Base-by-base conservation (phyloP, 116 monocot genomes). In the Posidonia oceanica region DNA sequence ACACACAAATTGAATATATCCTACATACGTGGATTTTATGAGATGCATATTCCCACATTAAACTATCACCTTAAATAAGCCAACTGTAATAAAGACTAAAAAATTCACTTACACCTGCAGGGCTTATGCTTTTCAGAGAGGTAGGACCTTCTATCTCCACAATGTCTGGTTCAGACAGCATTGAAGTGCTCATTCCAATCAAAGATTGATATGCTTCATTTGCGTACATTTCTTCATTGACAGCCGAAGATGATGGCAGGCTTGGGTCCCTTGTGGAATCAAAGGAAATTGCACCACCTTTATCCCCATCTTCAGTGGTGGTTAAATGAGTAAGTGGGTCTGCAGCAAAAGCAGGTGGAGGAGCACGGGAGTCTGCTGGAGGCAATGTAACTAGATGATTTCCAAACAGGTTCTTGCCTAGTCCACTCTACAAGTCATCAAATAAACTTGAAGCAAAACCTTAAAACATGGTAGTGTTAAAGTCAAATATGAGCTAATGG, bases 351-450 rank as follows among this genome's bases (percentile, higher is more conserved):
- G 83, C 72, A 73, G 85, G 91, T 68, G 96, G 91, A 70, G 88
- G 75, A 59, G 29, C 61, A 63, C 71, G 97, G 51, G 70, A 54
- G 36, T 87, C 97, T 14, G 39, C 75, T 71, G 74, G 57, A 67
- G 89, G 80, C 63, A 89, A 77, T 61, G 92, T 79, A 65, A 92
- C 92, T 22, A 85, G 54, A 29, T 91, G 86, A 74, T 85, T 92
- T 80, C 96, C 96, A 85, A 97, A 92, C 68, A 97, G 58, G 64
- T 89, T 97, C 76, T 89, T 97, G 75, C 92, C 96, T 67, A 85
- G 55, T 58, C 96, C 91, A 80, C 84, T 97, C 96, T 97, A 85
- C 61, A 80, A 14, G 29, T 17, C 40, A 66, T 61, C 23, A 29
- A 61, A 15, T 58, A 29, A 61, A 4, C 23, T 29, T 61, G 4